Conservation (phyloP, 495 filamentous ascomycete species). For the Ramalina intermedia region DNA sequence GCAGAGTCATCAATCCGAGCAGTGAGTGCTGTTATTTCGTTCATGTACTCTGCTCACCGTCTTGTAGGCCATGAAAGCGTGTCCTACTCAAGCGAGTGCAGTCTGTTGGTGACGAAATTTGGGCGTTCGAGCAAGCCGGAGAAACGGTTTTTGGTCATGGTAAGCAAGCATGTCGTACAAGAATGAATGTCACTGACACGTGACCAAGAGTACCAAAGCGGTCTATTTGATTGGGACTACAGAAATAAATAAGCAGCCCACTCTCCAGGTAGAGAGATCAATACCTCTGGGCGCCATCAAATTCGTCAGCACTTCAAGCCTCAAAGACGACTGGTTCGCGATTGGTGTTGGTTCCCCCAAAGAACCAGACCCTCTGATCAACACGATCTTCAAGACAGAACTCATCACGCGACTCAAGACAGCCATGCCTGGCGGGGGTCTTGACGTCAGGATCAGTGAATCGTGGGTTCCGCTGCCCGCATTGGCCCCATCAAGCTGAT, state of each 20-base stretch:
- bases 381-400: constrained; percentile 91
- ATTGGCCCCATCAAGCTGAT: background rate
- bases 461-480: constrained; percentile 25
- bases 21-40: constrained; percentile 17
- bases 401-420: constrained; percentile 80
- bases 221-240: constrained; percentile 79
- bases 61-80: constrained; percentile 47
- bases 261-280: constrained; percentile 65
- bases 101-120: constrained; percentile 82
- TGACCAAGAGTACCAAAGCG: constrained; percentile 51
- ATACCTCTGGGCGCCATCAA: constrained; percentile 79
- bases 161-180: constrained; percentile 19
- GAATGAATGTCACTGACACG: background rate
- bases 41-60: background rate
- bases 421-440: constrained; percentile 51
- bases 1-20: constrained; percentile 49
- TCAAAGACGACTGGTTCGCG: constrained; percentile 94
- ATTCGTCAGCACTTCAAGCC: constrained; percentile 60
- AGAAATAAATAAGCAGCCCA: constrained; percentile 64
- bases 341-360: constrained; percentile 74
- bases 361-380: constrained; percentile 81
- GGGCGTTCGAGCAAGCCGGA: constrained; percentile 88
- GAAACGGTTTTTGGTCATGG: constrained; percentile 69
- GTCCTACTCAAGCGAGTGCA: constrained; percentile 80
- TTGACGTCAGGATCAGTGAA: constrained; percentile 70